Percentiles rank a stretch among this genome's conserved stretches.
phyloP scores from a whole-genome alignment of 2,329 filamentous ascomycete species.

The Trematosphaeria pertusa region DNA sequence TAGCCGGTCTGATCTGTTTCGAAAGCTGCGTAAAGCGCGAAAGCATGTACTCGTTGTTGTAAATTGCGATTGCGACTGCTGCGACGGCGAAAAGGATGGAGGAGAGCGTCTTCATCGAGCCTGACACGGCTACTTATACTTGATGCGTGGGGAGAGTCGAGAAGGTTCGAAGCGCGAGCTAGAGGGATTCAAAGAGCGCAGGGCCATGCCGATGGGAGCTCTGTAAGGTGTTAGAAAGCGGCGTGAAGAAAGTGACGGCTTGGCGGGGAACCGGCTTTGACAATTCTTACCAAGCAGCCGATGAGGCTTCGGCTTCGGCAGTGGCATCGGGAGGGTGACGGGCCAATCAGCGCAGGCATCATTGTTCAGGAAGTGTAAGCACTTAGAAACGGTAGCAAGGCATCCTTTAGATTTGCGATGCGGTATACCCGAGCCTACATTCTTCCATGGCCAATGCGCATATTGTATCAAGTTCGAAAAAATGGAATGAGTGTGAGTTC shows the following conservation, averaged over 20 bases:
- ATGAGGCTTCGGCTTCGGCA: conserved; percentile 4
- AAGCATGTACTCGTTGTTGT: conserved; percentile 52
- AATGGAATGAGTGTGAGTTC: background rate
- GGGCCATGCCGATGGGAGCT: conserved; percentile 24
- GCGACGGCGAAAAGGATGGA: conserved; percentile 53
- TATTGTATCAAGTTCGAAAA: too few species aligned
- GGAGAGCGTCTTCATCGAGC: conserved; percentile 48
- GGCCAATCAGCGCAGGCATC: too few species aligned
- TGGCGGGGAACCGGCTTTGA: conserved; percentile 20
- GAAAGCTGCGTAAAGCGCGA: conserved; percentile 43
- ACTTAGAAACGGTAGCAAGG: too few species aligned
- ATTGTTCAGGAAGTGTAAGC: too few species aligned
- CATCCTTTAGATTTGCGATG: too few species aligned
- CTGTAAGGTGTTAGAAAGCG: conserved; percentile 41
- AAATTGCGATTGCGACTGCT: conserved; percentile 48
- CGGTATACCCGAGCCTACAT: too few species aligned
- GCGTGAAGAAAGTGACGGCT: conserved; percentile 10
- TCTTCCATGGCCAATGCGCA: too few species aligned
- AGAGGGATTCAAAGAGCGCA: conserved; percentile 15
- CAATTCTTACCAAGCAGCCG: conserved; percentile 27
- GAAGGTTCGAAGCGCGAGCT: conserved; percentile 35
- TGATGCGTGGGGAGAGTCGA: conserved; percentile 24
- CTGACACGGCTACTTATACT: conserved; percentile 42
- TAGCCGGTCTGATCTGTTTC: conserved; percentile 36
- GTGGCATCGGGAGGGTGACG: background rate